Evolutionary conservation across 1,139 yeast species (phyloP).

Genomic region (Zhuliangozyma blackwelliae): DNA sequence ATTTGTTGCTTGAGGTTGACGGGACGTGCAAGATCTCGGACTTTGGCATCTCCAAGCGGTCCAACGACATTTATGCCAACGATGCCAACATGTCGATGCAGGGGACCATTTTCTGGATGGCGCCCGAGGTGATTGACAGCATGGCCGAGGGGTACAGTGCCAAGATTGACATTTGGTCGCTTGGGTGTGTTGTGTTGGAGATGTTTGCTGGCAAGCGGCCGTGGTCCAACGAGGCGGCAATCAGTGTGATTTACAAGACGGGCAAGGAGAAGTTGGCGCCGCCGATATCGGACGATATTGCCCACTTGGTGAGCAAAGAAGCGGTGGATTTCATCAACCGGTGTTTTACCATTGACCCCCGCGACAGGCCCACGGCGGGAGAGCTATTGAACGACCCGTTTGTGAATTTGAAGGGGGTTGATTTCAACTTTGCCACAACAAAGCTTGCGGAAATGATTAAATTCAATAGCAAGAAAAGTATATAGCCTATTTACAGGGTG

Average conservation of each 20-base stretch:
- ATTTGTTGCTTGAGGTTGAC: conserved; percentile 79
- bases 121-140: conserved; percentile 93
- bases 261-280: conserved; percentile 81
- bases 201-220: conserved; percentile 89
- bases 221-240: conserved; percentile 77
- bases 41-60: conserved; percentile 90
- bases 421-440: conserved; percentile 62
- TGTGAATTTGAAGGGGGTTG: conserved; percentile 23
- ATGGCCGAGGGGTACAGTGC: conserved; percentile 93
- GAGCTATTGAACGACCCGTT: conserved; percentile 62
- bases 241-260: conserved; percentile 72
- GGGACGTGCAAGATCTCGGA: conserved; percentile 96
- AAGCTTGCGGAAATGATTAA: conserved; percentile 50
- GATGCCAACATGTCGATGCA: conserved; percentile 97
- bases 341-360: conserved; percentile 83
- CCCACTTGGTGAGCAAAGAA: conserved; percentile 45
- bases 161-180: conserved; percentile 87
- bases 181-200: conserved; percentile 94
- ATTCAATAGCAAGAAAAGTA: conserved; percentile 10
- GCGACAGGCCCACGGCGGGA: conserved; percentile 81
- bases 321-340: conserved; percentile 70
- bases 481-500: neutral
- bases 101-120: conserved; percentile 99
- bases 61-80: conserved; percentile 82
- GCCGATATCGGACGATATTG: conserved; percentile 87